Evolutionary conservation across 1,284 basidiomycete species (phyloP), one percentile per base, ranked within the genome.

Genomic region (Sanghuangporus weigelae): DNA sequence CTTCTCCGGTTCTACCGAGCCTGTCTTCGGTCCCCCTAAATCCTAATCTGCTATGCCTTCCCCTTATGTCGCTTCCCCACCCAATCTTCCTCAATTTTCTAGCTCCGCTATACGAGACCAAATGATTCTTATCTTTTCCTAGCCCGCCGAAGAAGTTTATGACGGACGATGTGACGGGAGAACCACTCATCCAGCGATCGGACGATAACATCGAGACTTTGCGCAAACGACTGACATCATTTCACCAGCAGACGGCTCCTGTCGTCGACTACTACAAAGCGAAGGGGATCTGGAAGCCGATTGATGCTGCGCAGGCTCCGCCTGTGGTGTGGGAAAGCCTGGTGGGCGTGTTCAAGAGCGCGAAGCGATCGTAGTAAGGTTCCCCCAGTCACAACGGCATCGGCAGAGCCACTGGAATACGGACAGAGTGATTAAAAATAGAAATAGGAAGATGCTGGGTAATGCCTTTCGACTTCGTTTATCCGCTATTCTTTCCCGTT

Each of bases 191-290:
- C 71, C 94, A 95, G 75, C 90, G 90, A 67, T 93, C 93, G 16
- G 93, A 96, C 74, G 93, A 96, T 79, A 96, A 96, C 70, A 90
- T 92, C 67, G 94, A 97, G 75, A 94, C 96, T 12, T 84, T 99
- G 61, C 85, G 87, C 71, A 98, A 96, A 79, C 90, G 96, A 57
- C 82, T 99, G 61, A 71, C 75, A 7, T 87, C 93, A 12, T 98
- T 92, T 83, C 96, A 98, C 81, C 77, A 82, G 60, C 95, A 97
- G 77, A 99, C 96, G 23, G 91, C 90, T 3, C 95, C 96, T 38
- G 96, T 99, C 35, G 92, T 95, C n/a, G 94, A 94, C 60, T 98
- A 97, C 81, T 99, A 99, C 86, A 92, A 91, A 77, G 83, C 84
- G 69, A 90, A 94, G 72, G 90, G 92, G 57, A 83, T 96, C 59